Evolutionary conservation across 345 rosid genomes (phyloP), one percentile per base, ranked within the genome.

Genomic region (Crucihimalaya himalaica): DNA sequence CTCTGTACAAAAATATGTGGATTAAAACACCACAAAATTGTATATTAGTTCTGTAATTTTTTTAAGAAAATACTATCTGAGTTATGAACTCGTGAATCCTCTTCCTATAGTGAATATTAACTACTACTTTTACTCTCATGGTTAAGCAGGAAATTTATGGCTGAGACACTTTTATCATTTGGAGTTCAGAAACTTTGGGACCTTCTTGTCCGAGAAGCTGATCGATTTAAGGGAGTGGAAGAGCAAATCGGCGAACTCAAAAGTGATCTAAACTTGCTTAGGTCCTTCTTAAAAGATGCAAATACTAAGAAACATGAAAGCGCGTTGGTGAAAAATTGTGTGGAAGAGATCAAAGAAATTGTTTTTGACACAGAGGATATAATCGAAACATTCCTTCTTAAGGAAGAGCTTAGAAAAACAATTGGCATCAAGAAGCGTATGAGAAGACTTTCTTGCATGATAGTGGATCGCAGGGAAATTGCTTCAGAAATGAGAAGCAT

Each of bases 221-320:
- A 40, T 0, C 60, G 39, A 32, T 2, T 73, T 11, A 5, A 8
- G 2, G 78, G 62, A 50, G 55, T 80, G 4, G 18, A 62, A 10
- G 70, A 60, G 7, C 64, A 78, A 39, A 3, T 71, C 11, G 1
- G 6, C 6, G 56, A 6, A 71, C 13, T 80, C 3, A 72, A 67
- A 46, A 57, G 62, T 8, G 75, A 78, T 7, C 20, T 78, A 1
- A 6, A 19, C 5, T 5, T 70, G 39, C 28, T 78, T 28, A 72
- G 64, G 4, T 68, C 54, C 42, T 81, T 79, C n/a, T 51, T 75
- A 42, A 15, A 64, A 72, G 85, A 82, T 59, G 76, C 77, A 3
- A 68, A 64, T 56, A 63, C 75, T 4, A 73, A 39, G 40, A 81
- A 63, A 27, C 72, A 72, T 27, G n/a, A 31, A 20, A 70, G 60